phyloP scores from a whole-genome alignment of 1,284 basidiomycete genomes.

The Apiotrichum akiyoshidainum region DNA sequence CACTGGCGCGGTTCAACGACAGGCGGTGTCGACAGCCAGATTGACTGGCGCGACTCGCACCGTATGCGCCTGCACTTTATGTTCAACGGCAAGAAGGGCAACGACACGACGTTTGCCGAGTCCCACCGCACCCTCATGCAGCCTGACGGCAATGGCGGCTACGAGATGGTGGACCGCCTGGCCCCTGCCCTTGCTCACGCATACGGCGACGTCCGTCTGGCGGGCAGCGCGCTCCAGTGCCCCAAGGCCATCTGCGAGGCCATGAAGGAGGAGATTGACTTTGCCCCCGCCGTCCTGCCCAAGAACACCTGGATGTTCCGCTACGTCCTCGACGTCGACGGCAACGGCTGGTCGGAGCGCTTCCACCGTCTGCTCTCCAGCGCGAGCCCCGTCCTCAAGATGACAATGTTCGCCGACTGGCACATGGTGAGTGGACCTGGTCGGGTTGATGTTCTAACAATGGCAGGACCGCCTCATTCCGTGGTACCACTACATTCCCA shows the following conservation, averaged over 20 bases:
- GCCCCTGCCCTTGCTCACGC: slow-evolving; percentile 39
- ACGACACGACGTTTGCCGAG: slow-evolving; percentile 29
- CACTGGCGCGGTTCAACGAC: slow-evolving; percentile 53
- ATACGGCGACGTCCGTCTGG: slow-evolving; percentile 50
- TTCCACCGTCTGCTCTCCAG: slow-evolving; percentile 56
- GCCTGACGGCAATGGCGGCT: slow-evolving; percentile 44
- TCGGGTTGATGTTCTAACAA: no score
- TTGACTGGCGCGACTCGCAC: slow-evolving; percentile 51
- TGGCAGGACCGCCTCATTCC: slow-evolving; percentile 28
- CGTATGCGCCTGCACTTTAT: slow-evolving; percentile 50
- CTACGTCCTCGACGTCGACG: slow-evolving; percentile 53
- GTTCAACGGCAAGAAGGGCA: slow-evolving; percentile 48
- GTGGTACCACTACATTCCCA: slow-evolving; percentile 53
- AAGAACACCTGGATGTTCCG: slow-evolving; percentile 56
- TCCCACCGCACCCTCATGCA: slow-evolving; percentile 43
- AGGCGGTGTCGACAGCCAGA: slow-evolving; percentile 45
- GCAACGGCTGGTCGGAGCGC: slow-evolving; percentile 66
- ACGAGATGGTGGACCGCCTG: slow-evolving; percentile 31
- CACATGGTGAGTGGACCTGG: slow-evolving; percentile 35
- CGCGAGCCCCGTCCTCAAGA: slow-evolving; percentile 50
- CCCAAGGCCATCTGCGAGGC: slow-evolving; percentile 35
- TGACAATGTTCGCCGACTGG: slow-evolving; percentile 53
- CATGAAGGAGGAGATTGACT: slow-evolving; percentile 48
- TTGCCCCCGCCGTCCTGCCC: slow-evolving; percentile 53
- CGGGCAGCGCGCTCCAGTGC: slow-evolving; percentile 42